Evolutionary conservation across 2,329 filamentous ascomycete genomes (phyloP).

Genomic region (Chaetomiaceae sp.): DNA sequence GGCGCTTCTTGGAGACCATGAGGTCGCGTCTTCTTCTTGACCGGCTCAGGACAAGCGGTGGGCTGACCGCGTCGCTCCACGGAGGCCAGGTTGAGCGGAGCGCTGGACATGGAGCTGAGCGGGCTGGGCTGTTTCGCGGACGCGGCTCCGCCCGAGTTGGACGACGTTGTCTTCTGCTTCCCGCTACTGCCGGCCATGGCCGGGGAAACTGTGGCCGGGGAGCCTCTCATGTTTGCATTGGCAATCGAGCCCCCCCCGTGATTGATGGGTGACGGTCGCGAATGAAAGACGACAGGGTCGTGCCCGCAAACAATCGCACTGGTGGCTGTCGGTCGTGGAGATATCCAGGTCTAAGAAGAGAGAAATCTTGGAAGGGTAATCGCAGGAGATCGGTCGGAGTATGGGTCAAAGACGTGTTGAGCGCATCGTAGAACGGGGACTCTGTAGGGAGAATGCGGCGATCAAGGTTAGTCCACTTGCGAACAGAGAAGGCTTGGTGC

Average conservation of each 20-base stretch:
- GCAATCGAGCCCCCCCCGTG: conserved; percentile 29
- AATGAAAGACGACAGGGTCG: conserved; percentile 16
- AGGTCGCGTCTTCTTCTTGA: conserved; percentile 72
- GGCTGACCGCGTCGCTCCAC: conserved; percentile 88
- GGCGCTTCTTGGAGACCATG: conserved; percentile 87
- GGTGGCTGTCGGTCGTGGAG: neutral
- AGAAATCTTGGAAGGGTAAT: neutral
- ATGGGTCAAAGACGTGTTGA: conserved; percentile 16
- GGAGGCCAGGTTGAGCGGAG: conserved; percentile 75
- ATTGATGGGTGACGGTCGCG: conserved; percentile 15
- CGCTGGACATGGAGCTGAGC: conserved; percentile 52
- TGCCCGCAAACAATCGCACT: conserved; percentile 10
- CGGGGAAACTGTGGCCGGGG: conserved; percentile 41
- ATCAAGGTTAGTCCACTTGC: conserved; percentile 10
- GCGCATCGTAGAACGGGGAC: conserved; percentile 20
- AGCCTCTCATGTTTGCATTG: conserved; percentile 49
- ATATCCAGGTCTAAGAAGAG: neutral
- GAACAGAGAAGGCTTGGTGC: neutral
- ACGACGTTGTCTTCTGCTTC: conserved; percentile 46
- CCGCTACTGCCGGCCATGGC: conserved; percentile 32
- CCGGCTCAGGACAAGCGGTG: conserved; percentile 67
- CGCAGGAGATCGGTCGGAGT: conserved; percentile 5
- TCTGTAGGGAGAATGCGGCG: conserved; percentile 2
- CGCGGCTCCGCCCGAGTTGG: conserved; percentile 51
- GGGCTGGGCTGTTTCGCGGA: conserved; percentile 46